phyloP scores from a whole-genome alignment of 768 basidiomycete genomes.

The Rubroboletus pulcherrimus region DNA sequence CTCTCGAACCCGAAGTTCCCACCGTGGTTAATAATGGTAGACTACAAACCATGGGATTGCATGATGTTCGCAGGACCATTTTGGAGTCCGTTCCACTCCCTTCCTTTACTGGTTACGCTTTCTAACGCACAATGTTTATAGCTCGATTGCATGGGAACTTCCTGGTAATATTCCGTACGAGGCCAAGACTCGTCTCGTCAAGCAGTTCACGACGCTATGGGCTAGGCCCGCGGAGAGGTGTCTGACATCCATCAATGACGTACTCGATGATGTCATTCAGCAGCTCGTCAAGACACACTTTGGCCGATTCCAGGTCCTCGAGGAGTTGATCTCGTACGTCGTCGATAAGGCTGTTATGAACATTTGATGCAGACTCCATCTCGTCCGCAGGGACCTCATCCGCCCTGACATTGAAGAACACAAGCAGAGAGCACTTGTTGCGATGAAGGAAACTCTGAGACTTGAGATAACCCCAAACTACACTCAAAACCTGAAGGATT shows the following conservation, averaged over 20 bases:
- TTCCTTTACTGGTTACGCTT: neutral
- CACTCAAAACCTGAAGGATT: slow-evolving; percentile 34
- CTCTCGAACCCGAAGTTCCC: no score
- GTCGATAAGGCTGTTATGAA: neutral
- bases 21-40: neutral
- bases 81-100: slow-evolving; percentile 26
- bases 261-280: slow-evolving; percentile 30
- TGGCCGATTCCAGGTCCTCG: slow-evolving; percentile 36
- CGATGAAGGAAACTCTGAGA: slow-evolving; percentile 33
- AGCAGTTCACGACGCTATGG: slow-evolving; percentile 36
- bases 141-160: slow-evolving; percentile 42
- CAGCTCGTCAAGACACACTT: slow-evolving; percentile 35
- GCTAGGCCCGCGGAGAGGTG: slow-evolving; percentile 31
- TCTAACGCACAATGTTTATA: slow-evolving; percentile 14
- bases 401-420: slow-evolving; percentile 27
- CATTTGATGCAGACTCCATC: neutral
- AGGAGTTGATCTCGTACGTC: slow-evolving; percentile 35
- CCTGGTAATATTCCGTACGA: slow-evolving; percentile 39
- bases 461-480: slow-evolving; percentile 40
- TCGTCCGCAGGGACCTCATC: slow-evolving; percentile 25
- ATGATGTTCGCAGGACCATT: slow-evolving; percentile 35
- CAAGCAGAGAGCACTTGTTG: slow-evolving; percentile 18
- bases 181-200: slow-evolving; percentile 38
- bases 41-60: slow-evolving; percentile 26
- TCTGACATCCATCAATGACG: slow-evolving; percentile 30